A percentile compares a stretch with the other conserved stretches of the same genome.
These are phyloP conservation scores for Cyclaneusma minus DNA, from an alignment of 2,329 filamentous ascomycete genomes.

Conservation along the genomic window DNA sequence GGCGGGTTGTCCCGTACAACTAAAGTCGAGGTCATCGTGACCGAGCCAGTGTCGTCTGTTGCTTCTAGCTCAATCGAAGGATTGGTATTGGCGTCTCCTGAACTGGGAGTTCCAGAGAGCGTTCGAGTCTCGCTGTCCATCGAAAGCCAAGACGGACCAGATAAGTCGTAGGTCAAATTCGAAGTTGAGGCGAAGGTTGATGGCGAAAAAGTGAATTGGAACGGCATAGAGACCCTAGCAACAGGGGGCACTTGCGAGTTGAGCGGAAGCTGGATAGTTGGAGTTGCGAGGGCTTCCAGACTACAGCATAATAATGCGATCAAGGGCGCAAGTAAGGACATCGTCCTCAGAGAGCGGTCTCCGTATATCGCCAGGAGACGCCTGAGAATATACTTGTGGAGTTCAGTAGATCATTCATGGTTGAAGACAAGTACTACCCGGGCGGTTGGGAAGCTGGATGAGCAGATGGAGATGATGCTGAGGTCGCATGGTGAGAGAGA, in stretches of 20 bases:
- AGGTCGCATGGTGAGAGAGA: too few species aligned
- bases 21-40: slow-evolving; percentile 50
- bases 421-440: too few species aligned
- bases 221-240: slow-evolving; percentile 50
- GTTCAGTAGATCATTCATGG: too few species aligned
- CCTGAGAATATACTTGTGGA: too few species aligned
- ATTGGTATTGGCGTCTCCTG: slow-evolving; percentile 38
- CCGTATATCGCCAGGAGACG: too few species aligned
- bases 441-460: neutral
- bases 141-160: slow-evolving; percentile 58
- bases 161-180: slow-evolving; percentile 50
- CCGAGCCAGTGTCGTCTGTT: slow-evolving; percentile 47
- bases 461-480: neutral
- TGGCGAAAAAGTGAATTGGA: slow-evolving; percentile 55
- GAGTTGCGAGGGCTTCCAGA: too few species aligned
- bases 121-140: slow-evolving; percentile 49
- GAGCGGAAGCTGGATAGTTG: slow-evolving; percentile 48
- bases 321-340: too few species aligned
- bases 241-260: slow-evolving; percentile 75
- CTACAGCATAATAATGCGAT: too few species aligned
- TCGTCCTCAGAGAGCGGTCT: too few species aligned
- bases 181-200: slow-evolving; percentile 55
- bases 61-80: slow-evolving; percentile 53
- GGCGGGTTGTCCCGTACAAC: slow-evolving; percentile 45
- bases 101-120: slow-evolving; percentile 54